Evolutionary conservation across 768 basidiomycete genomes (phyloP), one percentile per base, ranked within the genome.

Genomic region (Xerocomellus chrysenteron): DNA sequence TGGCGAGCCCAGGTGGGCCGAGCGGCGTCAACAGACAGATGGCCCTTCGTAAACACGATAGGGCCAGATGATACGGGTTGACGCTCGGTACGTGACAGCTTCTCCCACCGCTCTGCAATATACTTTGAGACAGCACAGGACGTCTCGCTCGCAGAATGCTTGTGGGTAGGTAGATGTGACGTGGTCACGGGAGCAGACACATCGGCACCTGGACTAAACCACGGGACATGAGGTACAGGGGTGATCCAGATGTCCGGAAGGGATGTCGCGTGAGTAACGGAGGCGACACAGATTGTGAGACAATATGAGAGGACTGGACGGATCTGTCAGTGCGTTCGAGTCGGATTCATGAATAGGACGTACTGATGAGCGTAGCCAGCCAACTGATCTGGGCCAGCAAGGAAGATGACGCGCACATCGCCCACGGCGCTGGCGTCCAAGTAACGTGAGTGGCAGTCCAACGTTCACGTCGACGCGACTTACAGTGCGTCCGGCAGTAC

Each of bases 171-270:
- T 39, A 43, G 33, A 4, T 58, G 47, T 45, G 58, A 30, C 16
- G 50, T 47, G 33, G 14, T 24, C 16, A 52, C 39, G 16, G 64
- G 47, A 21, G 32, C 21, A 0, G 52, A 46, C 3, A 40, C n/a
- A 30, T 60, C 47, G 24, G 50, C 30, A n/a, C 39, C 50, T 3
- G 51, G 56, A 55, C 66, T 41, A 65, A 86, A 90, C 88, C 88
- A 90, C 16, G 78, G 76, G 19, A 87, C 73, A 14, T 73, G 66
- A 57, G 80, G 80, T 35, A 88, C 68, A 11, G 79, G 75, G 41
- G 73, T 73, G 30, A 48, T 69, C 86, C 86, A 89, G 52, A 90
- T 73, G 43, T 73, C 70, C 10, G 79, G 75, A 58, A 80, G 66
- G 11, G 63, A 60, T 47, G 63, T 61, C 26, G 70, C 65, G 60